phyloP scores from a whole-genome alignment of 2,329 filamentous ascomycete species.

The Chrysoporthe austroafricana region DNA sequence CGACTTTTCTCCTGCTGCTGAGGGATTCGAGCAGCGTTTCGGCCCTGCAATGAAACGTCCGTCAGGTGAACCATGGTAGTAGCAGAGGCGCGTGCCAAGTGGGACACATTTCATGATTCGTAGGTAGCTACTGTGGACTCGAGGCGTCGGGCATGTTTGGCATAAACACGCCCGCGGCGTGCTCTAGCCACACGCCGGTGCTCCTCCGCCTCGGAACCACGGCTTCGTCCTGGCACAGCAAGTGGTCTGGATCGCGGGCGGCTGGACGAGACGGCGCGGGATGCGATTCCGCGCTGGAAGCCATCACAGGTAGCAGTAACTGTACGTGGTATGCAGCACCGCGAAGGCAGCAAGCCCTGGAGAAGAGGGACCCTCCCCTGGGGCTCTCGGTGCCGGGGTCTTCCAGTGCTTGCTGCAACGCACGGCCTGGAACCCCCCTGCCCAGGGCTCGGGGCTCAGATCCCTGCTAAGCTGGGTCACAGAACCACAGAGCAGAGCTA shows the following conservation, averaged over 20 bases:
- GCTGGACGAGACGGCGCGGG: neutral
- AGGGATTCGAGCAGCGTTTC: neutral
- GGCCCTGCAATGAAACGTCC: neutral
- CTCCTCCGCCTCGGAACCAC: neutral
- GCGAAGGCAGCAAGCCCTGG: neutral
- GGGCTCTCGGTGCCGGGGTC: neutral
- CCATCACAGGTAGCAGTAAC: neutral
- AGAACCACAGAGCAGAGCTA: neutral
- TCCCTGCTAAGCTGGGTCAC: neutral
- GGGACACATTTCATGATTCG: neutral
- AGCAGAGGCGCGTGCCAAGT: neutral
- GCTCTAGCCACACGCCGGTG: neutral
- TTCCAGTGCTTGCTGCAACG: constrained; percentile 1
- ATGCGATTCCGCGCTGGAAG: neutral
- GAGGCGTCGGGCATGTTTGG: neutral
- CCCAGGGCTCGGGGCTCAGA: neutral
- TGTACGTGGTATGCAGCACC: neutral
- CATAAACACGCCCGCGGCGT: neutral
- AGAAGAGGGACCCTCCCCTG: too few relatives aligned
- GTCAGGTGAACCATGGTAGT: neutral
- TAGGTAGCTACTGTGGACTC: neutral
- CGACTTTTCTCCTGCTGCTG: neutral
- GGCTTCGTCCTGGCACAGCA: neutral
- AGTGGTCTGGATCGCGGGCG: neutral
- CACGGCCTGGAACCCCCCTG: neutral